These are phyloP conservation scores for Solanum chaucha DNA, from an alignment of 257 asterid species.

Conservation along the genomic window DNA sequence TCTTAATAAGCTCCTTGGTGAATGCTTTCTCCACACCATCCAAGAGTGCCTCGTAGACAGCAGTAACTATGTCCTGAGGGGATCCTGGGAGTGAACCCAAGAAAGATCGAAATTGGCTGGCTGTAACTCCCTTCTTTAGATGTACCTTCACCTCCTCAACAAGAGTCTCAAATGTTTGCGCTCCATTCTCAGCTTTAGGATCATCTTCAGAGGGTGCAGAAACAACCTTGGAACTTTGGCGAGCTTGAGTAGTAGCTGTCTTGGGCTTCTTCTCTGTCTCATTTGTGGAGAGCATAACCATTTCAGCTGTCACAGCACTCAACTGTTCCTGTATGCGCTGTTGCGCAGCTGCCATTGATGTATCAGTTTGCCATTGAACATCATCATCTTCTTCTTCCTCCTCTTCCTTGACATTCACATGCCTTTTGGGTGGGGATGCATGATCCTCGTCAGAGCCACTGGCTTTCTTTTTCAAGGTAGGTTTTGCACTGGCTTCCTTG, in stretches of 20 bases:
- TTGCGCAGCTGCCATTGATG: slow-evolving; percentile 17
- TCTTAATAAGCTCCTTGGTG: slow-evolving; percentile 13
- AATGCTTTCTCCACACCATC: slow-evolving; percentile 15
- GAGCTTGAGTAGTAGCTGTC: not conserved
- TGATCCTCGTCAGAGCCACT: slow-evolving; percentile 17
- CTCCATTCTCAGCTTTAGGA: not conserved
- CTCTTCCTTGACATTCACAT: slow-evolving; percentile 1
- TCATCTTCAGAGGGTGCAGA: not conserved
- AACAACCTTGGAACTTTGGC: not conserved
- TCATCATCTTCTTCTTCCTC: slow-evolving; percentile 11
- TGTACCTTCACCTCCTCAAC: slow-evolving; percentile 3
- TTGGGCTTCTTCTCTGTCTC: slow-evolving; percentile 6
- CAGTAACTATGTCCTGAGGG: slow-evolving; percentile 8
- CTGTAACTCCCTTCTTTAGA: slow-evolving; percentile 6
- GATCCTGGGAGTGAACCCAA: slow-evolving; percentile 5
- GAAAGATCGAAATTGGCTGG: slow-evolving; percentile 3
- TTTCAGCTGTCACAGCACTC: slow-evolving; percentile 14
- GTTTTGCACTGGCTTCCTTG: slow-evolving; percentile 15
- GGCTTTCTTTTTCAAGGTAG: slow-evolving; percentile 14
- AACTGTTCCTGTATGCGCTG: slow-evolving; percentile 17
- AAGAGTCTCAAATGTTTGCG: not conserved
- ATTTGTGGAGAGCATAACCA: slow-evolving; percentile 20
- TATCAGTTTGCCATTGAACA: slow-evolving; percentile 22
- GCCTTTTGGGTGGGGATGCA: not conserved
- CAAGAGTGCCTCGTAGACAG: slow-evolving; percentile 14